A percentile compares a stretch with the other conserved stretches of the same genome.
Conservation (phyloP, 2,329 filamentous ascomycete species). For the Acephala macrosclerotiorum region DNA sequence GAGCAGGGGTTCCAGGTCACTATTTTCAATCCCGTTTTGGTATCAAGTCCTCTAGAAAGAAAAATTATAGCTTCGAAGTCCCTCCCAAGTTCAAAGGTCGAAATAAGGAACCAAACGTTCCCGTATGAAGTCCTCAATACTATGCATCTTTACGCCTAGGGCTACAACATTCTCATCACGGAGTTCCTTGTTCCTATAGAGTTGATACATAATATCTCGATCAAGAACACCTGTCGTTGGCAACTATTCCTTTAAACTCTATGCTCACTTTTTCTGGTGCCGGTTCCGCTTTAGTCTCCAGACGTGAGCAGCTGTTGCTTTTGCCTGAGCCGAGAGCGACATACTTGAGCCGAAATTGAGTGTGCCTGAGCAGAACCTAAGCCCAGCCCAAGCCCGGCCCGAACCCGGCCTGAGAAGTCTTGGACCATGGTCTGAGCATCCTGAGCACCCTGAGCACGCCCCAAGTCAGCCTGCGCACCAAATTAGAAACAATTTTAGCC, state of each 20-base stretch:
- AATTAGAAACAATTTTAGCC: too few relatives aligned
- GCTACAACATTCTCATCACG: neutral
- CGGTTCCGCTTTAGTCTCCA: too few relatives aligned
- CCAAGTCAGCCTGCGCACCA: too few relatives aligned
- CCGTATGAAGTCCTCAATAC: neutral
- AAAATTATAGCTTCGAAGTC: neutral
- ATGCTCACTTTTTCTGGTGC: too few relatives aligned
- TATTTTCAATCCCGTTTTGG: neutral
- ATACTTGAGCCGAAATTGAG: too few relatives aligned
- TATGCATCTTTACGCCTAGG: neutral
- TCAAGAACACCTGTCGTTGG: neutral
- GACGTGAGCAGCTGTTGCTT: too few relatives aligned
- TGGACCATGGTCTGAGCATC: too few relatives aligned
- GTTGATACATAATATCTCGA: conserved; percentile 4
- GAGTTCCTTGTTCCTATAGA: neutral
- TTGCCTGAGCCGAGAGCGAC: too few relatives aligned
- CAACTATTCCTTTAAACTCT: neutral
- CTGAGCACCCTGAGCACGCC: too few relatives aligned
- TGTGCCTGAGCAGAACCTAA: too few relatives aligned
- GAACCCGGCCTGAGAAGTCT: too few relatives aligned
- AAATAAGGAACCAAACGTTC: conserved; percentile 2
- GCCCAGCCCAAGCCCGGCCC: too few relatives aligned
- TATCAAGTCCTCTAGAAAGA: neutral
- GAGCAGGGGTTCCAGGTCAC: neutral
- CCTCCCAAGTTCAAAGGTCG: neutral